Evolutionary conservation across 495 filamentous ascomycete species (phyloP), one percentile per base, ranked within the genome.

Genomic region (Arthonia radiata): DNA sequence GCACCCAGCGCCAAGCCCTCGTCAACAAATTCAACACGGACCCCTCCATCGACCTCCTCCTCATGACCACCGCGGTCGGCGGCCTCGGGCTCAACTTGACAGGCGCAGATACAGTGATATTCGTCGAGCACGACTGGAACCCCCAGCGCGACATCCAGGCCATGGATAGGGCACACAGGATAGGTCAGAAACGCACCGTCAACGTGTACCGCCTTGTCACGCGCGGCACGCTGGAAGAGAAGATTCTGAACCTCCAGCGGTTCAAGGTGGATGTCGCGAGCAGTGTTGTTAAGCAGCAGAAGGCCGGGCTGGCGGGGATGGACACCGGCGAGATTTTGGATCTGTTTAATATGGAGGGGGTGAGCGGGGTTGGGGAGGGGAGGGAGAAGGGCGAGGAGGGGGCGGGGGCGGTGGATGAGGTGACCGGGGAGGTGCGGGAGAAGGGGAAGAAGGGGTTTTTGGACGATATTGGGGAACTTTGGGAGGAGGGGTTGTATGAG

Each of bases 111-210:
- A 97, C 86, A 0, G 86, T 97, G 35, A 97, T 94, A 36, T 97
- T 97, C 41, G 89, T 97, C 15, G 86, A 97, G 50, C 86, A 97
- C 47, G 86, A 97, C 48, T 97, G 86, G 86, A 97, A 97, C 43
- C 86, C 86, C 17, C 89, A 94, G 44, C 90, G 91, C 49, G 86
- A 97, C 50, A 63, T 97, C 37, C 86, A 97, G 46, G 86, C 86
- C 37, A 97, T 97, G 86, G 86, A 97, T 42, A 80, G 86, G 25
- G 86, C 89, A 6, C 86, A 97, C 53, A 71, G 86, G 38, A 97
- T 97, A 37, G 86, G 86, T 3, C 86, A 97, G 56, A 93, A 93
- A 70, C 93, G 93, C 57, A 83, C 93, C 12, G 86, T 97, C 31
- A 97, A 97, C 44, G 86, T 97, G n/a, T 97, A 94, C 47, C 76